phyloP scores from a whole-genome alignment of 2,329 filamentous ascomycete species.

The Diaporthe citri region DNA sequence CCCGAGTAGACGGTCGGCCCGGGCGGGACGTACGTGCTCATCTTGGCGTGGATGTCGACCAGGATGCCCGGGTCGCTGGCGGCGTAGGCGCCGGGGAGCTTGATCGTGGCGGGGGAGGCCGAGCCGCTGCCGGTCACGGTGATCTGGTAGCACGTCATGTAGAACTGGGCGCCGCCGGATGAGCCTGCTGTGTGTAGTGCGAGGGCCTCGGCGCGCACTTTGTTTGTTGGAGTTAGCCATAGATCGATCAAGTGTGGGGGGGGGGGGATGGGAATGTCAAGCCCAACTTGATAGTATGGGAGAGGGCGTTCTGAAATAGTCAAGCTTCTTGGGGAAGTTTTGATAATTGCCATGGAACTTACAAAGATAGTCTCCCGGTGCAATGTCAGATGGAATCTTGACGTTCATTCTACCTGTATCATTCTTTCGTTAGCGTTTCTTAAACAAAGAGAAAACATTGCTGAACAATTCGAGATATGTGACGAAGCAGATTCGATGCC shows the following conservation, averaged over 20 bases:
- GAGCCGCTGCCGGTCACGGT: constrained; percentile 47
- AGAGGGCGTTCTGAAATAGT: not conserved
- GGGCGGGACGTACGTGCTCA: constrained; percentile 56
- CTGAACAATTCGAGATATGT: not conserved
- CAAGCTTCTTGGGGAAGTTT: not conserved
- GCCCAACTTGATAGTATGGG: too few species aligned
- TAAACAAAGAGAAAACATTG: rapidly evolving
- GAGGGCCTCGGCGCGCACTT: constrained; percentile 61
- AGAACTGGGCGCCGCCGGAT: constrained; percentile 52
- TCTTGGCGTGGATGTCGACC: constrained; percentile 60
- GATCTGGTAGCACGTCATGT: constrained; percentile 56
- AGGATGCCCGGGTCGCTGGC: constrained; percentile 59
- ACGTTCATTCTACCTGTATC: constrained; percentile 52
- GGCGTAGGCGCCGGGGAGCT: constrained; percentile 59
- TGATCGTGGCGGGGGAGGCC: constrained; percentile 49
- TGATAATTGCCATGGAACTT: not conserved
- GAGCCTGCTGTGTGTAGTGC: constrained; percentile 59
- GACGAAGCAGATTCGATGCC: too few species aligned
- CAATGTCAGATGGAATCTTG: constrained; percentile 49
- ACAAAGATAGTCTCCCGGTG: constrained; percentile 55
- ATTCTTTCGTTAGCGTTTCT: not conserved
- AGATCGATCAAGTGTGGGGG: not conserved
- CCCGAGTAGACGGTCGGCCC: constrained; percentile 57
- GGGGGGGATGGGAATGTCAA: not conserved
- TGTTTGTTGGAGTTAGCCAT: not conserved